Evolutionary conservation across 2,329 filamentous ascomycete genomes (phyloP).

Genomic region (Fusarium sp.): DNA sequence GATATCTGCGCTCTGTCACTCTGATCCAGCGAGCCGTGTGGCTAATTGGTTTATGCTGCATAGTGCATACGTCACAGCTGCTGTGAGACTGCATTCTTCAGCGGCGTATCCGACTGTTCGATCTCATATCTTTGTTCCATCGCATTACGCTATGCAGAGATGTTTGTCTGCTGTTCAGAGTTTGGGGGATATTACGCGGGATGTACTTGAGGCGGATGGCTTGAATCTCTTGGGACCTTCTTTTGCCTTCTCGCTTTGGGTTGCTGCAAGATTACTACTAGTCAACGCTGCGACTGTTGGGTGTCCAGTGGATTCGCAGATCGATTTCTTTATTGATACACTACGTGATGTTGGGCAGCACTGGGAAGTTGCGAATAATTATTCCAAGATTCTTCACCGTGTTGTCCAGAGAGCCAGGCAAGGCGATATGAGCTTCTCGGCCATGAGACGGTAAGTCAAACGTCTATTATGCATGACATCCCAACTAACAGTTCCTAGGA

Average conservation of each 20-base stretch:
- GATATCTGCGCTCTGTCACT: constrained; percentile 61
- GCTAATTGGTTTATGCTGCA: constrained; percentile 64
- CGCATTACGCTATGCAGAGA: constrained; percentile 61
- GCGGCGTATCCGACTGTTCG: constrained; percentile 58
- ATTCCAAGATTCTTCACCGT: constrained; percentile 57
- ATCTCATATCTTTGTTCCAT: constrained; percentile 59
- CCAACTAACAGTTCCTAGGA: constrained; percentile 47
- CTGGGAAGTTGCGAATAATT: constrained; percentile 60
- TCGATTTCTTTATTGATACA: constrained; percentile 61
- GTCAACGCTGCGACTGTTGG: constrained; percentile 58
- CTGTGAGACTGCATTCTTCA: constrained; percentile 60
- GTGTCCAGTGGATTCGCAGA: constrained; percentile 54
- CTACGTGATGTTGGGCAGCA: constrained; percentile 58
- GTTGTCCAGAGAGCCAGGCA: constrained; percentile 55
- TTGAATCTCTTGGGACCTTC: constrained; percentile 59
- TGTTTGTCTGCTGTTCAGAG: constrained; percentile 61
- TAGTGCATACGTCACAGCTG: constrained; percentile 60
- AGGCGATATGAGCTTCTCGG: constrained; percentile 54
- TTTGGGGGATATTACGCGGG: constrained; percentile 58
- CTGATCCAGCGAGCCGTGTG: constrained; percentile 60
- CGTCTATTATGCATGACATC: fast-evolving
- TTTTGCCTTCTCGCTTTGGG: constrained; percentile 61
- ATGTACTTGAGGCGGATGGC: constrained; percentile 60
- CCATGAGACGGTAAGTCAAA: constrained; percentile 57
- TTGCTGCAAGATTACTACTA: constrained; percentile 57